Conservation (phyloP, 2,329 filamentous ascomycete genomes). For the Sarocladium oryzae region DNA sequence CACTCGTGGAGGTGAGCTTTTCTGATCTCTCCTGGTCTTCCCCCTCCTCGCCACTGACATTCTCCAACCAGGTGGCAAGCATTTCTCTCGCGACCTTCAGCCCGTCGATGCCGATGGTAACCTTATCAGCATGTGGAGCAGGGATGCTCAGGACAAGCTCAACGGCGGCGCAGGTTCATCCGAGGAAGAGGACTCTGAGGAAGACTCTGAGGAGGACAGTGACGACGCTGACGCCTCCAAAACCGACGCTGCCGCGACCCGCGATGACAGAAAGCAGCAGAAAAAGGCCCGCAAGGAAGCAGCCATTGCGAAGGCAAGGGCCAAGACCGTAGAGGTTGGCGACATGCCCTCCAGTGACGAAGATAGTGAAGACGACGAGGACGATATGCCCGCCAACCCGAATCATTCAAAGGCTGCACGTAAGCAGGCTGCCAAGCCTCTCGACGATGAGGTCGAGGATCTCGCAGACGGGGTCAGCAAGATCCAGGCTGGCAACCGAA, state of each 20-base stretch:
- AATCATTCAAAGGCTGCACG: conserved; percentile 78
- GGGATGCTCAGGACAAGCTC: conserved; percentile 41
- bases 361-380: conserved; percentile 42
- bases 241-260: conserved; percentile 42
- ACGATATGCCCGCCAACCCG: conserved; percentile 77
- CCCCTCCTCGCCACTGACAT: conserved; percentile 14
- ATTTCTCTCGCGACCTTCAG: conserved; percentile 87
- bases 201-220: conserved; percentile 43
- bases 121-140: conserved; percentile 80
- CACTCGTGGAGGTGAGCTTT: conserved; percentile 71
- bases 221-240: conserved; percentile 38
- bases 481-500: conserved; percentile 30
- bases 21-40: neutral
- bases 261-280: conserved; percentile 80
- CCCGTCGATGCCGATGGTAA: conserved; percentile 87
- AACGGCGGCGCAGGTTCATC: conserved; percentile 46
- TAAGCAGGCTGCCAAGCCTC: conserved; percentile 38
- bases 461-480: conserved; percentile 51
- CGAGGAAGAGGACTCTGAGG: conserved; percentile 45
- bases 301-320: conserved; percentile 70
- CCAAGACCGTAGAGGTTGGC: conserved; percentile 68
- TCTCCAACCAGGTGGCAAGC: conserved; percentile 69
- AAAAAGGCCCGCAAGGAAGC: conserved; percentile 90
- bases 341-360: conserved; percentile 72
- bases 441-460: conserved; percentile 33